These are phyloP conservation scores for Mycena maculata DNA, from an alignment of 768 basidiomycete genomes.

Conservation along the genomic window DNA sequence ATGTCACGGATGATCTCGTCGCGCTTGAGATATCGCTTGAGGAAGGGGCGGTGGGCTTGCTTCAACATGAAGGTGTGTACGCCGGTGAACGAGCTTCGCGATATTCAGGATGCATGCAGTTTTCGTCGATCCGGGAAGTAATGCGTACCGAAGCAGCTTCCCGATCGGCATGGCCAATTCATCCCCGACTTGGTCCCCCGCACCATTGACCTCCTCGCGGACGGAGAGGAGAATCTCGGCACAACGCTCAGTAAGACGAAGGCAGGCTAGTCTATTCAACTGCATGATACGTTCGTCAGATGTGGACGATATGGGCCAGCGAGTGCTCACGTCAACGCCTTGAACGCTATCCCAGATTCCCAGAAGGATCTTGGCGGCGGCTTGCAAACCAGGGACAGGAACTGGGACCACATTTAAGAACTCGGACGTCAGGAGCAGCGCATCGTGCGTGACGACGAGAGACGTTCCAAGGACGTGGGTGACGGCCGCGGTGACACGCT, in stretches of 20 bases:
- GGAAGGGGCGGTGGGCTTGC: conserved; percentile 74
- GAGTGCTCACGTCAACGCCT: conserved; percentile 62
- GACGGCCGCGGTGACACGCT: conserved; percentile 49
- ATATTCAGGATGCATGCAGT: neutral
- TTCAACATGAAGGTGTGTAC: conserved; percentile 45
- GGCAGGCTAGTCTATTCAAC: conserved; percentile 67
- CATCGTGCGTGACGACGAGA: conserved; percentile 50
- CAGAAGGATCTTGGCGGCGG: conserved; percentile 59
- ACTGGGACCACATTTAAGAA: conserved; percentile 57
- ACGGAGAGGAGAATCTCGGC: conserved; percentile 68
- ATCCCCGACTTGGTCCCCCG: conserved; percentile 53
- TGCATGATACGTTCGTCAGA: conserved; percentile 37
- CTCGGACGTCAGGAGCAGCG: conserved; percentile 46
- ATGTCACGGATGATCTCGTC: conserved; percentile 74
- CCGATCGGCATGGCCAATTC: conserved; percentile 59
- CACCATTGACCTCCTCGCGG: conserved; percentile 61
- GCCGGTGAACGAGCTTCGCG: conserved; percentile 23
- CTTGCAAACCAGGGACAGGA: conserved; percentile 59
- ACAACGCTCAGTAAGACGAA: conserved; percentile 71
- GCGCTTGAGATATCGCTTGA: conserved; percentile 82
- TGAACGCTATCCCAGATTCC: conserved; percentile 67
- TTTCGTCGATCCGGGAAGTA: neutral
- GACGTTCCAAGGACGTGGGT: conserved; percentile 50
- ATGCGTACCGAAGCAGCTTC: conserved; percentile 56
- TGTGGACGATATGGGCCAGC: neutral